Percentiles rank a stretch among this genome's conserved stretches.
Evolutionary conservation across 148 eudicot genomes (phyloP).

Genomic region (Vaccinium macrocarpon): DNA sequence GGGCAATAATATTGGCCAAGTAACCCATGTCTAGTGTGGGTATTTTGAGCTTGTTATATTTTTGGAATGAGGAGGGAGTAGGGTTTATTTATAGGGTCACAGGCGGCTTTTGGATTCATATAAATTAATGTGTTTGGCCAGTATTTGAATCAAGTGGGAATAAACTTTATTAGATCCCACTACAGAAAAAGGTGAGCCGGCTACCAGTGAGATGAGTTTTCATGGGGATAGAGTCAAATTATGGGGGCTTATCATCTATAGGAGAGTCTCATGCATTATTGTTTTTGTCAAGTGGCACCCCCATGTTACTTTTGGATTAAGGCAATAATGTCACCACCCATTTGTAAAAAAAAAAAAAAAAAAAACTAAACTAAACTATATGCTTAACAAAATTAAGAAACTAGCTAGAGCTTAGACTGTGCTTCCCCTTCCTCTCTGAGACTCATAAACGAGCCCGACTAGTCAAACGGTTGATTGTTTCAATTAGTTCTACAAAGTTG

Average conservation of each 20-base stretch:
- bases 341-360: too few relatives aligned
- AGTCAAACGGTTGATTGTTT: too few relatives aligned
- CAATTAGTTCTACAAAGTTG: too few relatives aligned
- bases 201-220: not conserved
- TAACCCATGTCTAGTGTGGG: not conserved
- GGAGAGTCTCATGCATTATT: not conserved
- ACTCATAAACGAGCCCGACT: not conserved
- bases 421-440: not conserved
- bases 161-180: not conserved
- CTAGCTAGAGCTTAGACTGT: not conserved
- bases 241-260: not conserved
- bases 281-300: not conserved
- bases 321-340: not conserved
- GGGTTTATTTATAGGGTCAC: not conserved
- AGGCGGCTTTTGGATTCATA: constrained; percentile 18
- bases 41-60: not conserved
- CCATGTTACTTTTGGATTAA: not conserved
- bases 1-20: not conserved
- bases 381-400: not conserved
- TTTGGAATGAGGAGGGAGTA: not conserved
- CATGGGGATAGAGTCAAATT: not conserved
- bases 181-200: not conserved
- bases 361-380: too few relatives aligned
- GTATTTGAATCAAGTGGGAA: not conserved
- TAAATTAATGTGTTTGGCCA: constrained; percentile 6